phyloP scores from a whole-genome alignment of 108 stramenopile species.

The Nitzschia sp. region DNA sequence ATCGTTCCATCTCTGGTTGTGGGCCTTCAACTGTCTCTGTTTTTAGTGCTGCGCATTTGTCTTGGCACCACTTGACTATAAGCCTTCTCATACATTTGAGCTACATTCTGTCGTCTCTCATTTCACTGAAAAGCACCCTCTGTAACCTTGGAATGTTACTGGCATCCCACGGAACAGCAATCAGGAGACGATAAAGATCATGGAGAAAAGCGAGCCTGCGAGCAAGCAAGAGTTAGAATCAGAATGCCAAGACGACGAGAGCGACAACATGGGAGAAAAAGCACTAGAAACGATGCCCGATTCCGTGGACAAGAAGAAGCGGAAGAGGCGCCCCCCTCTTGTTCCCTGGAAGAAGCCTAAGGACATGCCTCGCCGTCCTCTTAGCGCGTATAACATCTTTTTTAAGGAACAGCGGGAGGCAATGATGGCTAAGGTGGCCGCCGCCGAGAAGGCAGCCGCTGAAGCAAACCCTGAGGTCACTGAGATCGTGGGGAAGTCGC shows the following conservation, averaged over 20 bases:
- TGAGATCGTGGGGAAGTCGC: not conserved
- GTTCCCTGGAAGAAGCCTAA: constrained; percentile 60
- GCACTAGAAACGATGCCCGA: not conserved
- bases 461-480: too few relatives aligned
- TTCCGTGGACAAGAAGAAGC: constrained; percentile 16
- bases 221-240: not conserved
- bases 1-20: too few relatives aligned
- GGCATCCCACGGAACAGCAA: not conserved
- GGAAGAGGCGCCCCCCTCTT: constrained; percentile 29
- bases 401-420: constrained; percentile 48
- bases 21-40: too few relatives aligned
- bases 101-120: not conserved
- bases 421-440: constrained; percentile 25
- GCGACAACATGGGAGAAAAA: not conserved
- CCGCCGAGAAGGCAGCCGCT: not conserved
- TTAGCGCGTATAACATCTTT: constrained; percentile 61
- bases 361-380: constrained; percentile 56
- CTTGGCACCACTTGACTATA: not conserved
- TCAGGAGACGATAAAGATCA: not conserved
- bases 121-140: too few relatives aligned
- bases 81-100: not conserved
- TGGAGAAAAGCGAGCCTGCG: not conserved
- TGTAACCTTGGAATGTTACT: too few relatives aligned
- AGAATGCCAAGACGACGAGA: not conserved
- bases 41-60: too few relatives aligned